phyloP scores from a whole-genome alignment of 2,329 filamentous ascomycete species.

The Apiospora arundinis region DNA sequence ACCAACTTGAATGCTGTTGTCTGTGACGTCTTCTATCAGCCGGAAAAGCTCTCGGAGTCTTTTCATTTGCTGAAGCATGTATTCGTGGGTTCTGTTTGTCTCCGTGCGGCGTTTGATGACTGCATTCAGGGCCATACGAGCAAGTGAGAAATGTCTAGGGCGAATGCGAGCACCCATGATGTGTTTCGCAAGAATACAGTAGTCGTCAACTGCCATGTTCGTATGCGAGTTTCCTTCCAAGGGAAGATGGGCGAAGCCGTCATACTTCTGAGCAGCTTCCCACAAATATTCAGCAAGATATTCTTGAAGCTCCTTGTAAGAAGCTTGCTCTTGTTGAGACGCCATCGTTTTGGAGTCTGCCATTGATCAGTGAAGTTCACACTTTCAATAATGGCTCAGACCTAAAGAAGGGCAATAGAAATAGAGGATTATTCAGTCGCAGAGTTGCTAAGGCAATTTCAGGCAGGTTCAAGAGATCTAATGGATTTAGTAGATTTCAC shows the following conservation, averaged over 20 bases:
- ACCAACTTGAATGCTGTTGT: too few relatives aligned
- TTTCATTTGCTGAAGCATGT: background rate
- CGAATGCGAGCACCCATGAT: background rate
- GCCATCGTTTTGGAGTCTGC: too few relatives aligned
- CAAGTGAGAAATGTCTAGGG: background rate
- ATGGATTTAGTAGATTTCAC: too few relatives aligned
- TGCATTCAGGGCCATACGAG: background rate
- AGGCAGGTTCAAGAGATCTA: too few relatives aligned
- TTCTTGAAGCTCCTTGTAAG: background rate
- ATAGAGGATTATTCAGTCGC: too few relatives aligned
- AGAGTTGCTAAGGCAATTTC: too few relatives aligned
- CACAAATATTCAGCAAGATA: background rate
- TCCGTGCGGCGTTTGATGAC: background rate
- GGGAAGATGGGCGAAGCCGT: background rate
- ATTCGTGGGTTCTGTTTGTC: background rate
- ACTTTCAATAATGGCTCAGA: too few relatives aligned
- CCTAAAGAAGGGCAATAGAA: too few relatives aligned
- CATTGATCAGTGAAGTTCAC: too few relatives aligned
- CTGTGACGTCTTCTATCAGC: too few relatives aligned
- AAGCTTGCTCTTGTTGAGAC: too few relatives aligned
- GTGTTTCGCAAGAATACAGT: background rate
- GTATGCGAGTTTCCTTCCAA: background rate
- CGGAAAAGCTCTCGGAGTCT: background rate
- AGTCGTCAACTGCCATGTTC: background rate
- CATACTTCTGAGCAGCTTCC: background rate